Evolutionary conservation across 2,329 filamentous ascomycete species (phyloP).

Genomic region (Botryotinia calthae): DNA sequence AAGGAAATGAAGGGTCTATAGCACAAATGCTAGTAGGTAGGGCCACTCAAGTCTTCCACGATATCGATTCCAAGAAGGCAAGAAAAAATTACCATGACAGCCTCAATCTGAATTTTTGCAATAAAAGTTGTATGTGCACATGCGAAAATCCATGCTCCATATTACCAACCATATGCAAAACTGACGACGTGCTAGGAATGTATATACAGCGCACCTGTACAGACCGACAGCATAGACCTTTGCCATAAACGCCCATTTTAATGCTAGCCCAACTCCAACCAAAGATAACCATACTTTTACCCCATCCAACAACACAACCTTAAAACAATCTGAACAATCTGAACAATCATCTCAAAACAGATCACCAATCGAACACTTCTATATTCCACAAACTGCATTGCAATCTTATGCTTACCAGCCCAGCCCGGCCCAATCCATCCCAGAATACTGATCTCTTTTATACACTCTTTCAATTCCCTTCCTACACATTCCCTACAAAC

Average conservation of each 20-base stretch:
- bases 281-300: background rate
- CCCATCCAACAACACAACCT: background rate
- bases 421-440: background rate
- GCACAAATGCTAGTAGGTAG: background rate
- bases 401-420: background rate
- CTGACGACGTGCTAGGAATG: background rate
- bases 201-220: background rate
- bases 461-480: background rate
- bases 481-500: background rate
- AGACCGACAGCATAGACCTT: too few species aligned
- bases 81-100: background rate
- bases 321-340: background rate
- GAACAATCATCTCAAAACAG: background rate
- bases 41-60: background rate
- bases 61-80: background rate
- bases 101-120: background rate
- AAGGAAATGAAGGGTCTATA: background rate
- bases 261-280: background rate
- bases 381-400: background rate
- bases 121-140: background rate
- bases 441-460: background rate
- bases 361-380: background rate
- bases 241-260: background rate
- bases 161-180: background rate
- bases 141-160: background rate